These are phyloP conservation scores for Uronychia setigera DNA, from an alignment of 73 alveolate genomes.

Conservation along the genomic window DNA sequence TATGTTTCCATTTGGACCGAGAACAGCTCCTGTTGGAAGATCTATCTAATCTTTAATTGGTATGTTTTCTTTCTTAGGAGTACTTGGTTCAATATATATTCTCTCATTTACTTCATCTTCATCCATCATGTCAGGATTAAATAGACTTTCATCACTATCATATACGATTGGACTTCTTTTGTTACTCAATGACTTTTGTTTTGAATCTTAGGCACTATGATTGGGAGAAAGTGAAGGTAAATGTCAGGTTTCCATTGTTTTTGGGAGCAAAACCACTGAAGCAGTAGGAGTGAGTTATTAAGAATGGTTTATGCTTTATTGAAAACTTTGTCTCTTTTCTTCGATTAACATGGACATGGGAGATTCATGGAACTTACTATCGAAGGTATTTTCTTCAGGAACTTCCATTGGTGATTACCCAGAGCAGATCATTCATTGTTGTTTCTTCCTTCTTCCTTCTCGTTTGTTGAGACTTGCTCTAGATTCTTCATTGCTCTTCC, in stretches of 20 bases:
- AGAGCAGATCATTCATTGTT: not conserved
- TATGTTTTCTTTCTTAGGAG: not conserved
- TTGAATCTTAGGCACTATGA: too few relatives aligned
- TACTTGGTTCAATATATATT: not conserved
- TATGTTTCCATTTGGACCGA: too few relatives aligned
- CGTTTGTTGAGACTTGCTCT: not conserved
- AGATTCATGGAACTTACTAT: not conserved
- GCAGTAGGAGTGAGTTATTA: not conserved
- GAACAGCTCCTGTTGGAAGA: too few relatives aligned
- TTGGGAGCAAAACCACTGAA: too few relatives aligned
- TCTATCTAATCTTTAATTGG: too few relatives aligned
- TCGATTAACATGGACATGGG: not conserved
- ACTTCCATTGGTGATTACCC: not conserved
- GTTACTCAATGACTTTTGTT: not conserved
- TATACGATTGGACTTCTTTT: not conserved
- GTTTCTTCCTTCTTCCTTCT: not conserved
- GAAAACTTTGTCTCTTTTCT: not conserved
- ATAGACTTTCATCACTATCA: not conserved
- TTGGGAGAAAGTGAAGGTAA: too few relatives aligned
- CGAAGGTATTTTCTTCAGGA: not conserved
- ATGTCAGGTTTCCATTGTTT: too few relatives aligned
- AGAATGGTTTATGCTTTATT: not conserved
- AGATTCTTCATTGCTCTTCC: not conserved
- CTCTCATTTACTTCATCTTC: not conserved
- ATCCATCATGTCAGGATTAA: not conserved